Base-by-base conservation (phyloP, 768 basidiomycete species). In the Kockovaella imperatae region DNA sequence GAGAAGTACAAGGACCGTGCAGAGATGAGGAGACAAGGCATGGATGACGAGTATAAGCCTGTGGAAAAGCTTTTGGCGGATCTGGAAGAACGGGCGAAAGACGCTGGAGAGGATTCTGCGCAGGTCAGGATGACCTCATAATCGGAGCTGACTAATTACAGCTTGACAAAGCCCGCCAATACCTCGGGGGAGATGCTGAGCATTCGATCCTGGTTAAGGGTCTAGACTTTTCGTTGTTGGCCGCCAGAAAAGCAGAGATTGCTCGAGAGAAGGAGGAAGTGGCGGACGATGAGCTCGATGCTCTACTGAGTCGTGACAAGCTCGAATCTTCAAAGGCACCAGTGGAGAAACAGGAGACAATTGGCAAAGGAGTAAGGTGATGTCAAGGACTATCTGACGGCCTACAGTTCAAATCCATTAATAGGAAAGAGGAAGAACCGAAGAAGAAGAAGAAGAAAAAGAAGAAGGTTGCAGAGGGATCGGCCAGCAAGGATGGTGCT, bases 131-230 rank as follows among this genome's bases (percentile, higher is more conserved):
- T 25, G 21, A 4, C 1, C 39, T 24, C 24, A 18, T 24, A 17
- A 34, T 10, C 11, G 8, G 6, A n/a, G 38, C 32, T 25, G 47
- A 44, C 15, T 36, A 46, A 15, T 36, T 49, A 53, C 35, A 42
- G 83, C 74, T 87, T 15, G 85, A 86, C 46, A 77, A 80, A 45
- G 79, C 87, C 62, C 76, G 88, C 29, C 76, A 75, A 48, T 86
- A 85, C 48, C 78, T 89, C 4, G 87, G 87, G 15, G 86, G 87
- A 30, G 87, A 93, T 67, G 80, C 81, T 34, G 78, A 84, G 49
- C 88, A 91, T 66, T 82, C 86, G 10, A 78, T 90, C 48, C 79
- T 90, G 10, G 86, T 90, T 34, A 93, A 89, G 63, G 73, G 73
- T 50, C 80, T 96, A 38, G 91, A 96, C 64, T 77, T 83, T 56